phyloP scores from a whole-genome alignment of 768 basidiomycete species.

The Leccinum arenicola region DNA sequence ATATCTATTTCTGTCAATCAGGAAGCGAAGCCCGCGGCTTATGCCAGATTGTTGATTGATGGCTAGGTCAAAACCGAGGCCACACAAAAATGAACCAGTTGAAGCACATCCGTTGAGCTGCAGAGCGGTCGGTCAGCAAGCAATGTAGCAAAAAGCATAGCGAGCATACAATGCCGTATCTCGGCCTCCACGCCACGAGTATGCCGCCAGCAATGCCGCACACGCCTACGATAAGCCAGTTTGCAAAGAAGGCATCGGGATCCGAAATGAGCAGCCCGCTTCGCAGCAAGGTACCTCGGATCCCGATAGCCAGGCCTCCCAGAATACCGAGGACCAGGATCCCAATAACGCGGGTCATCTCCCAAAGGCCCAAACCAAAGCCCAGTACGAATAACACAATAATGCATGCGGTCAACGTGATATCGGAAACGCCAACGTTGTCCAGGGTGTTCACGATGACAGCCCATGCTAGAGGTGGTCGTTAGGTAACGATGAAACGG shows the following conservation, averaged over 20 bases:
- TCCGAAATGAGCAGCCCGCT: constrained; percentile 45
- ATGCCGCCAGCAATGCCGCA: constrained; percentile 43
- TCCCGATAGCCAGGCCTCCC: constrained; percentile 57
- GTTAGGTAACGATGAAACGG: neutral
- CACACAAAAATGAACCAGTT: constrained; percentile 57
- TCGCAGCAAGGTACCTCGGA: constrained; percentile 52
- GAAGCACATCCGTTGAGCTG: constrained; percentile 53
- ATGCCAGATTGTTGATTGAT: constrained; percentile 58
- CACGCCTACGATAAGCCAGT: constrained; percentile 53
- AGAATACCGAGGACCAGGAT: constrained; percentile 45
- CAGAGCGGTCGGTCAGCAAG: constrained; percentile 6
- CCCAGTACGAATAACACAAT: constrained; percentile 50
- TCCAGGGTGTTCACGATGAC: constrained; percentile 57
- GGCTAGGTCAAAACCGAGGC: constrained; percentile 54
- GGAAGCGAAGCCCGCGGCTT: constrained; percentile 59
- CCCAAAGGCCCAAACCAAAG: constrained; percentile 52
- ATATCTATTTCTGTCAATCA: constrained; percentile 60
- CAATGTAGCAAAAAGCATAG: neutral
- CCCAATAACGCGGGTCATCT: constrained; percentile 47
- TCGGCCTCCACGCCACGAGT: constrained; percentile 43
- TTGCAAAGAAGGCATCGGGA: constrained; percentile 35
- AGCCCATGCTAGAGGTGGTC: constrained; percentile 49
- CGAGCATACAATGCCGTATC: constrained; percentile 47
- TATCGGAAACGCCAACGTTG: constrained; percentile 48
- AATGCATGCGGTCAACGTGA: constrained; percentile 47